Evolutionary conservation across 257 asterid genomes (phyloP), one percentile per base, ranked within the genome.

Genomic region (Nicotiana obtusifolia): DNA sequence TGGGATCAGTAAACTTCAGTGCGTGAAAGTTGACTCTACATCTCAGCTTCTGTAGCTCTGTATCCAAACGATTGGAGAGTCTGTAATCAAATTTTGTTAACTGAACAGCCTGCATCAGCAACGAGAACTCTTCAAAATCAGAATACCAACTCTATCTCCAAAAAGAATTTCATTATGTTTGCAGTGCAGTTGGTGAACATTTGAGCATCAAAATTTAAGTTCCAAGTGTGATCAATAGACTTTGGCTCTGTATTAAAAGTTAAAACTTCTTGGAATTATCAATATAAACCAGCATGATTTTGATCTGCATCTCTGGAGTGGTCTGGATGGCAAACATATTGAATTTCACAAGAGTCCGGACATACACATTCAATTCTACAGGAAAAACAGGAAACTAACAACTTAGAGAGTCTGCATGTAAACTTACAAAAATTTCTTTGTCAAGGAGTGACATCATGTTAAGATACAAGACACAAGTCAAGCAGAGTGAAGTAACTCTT

Each of bases 11-110:
- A 82, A 90, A 93, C 81, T 81, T 91, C 88, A 93, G 82, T 8
- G 91, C 95, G 64, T 91, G 97, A 81, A 91, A 93, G 83, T 93
- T 93, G 68, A 86, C 94, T 86, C 97, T 83, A 61, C 97, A 93
- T 85, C 97, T 87, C 83, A 93, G 87, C 82, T 90, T 93, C 91
- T 93, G 97, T 75, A 93, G 81, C 76, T 89, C 89, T 35, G 54
- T 16, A 15, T 83, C 86, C 71, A 93, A 88, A 41, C 83, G 83
- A 83, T 93, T 93, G 16, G 97, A 89, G 64, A 93, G 86, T 87
- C 97, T 90, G 85, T 87, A 93, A 85, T 93, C 97, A 31, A 89
- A 93, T 89, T 93, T 91, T 1, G 87, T 90, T 77, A 93, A 91
- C 88, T 83, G 89, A 84, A 91, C 91, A 64, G 89, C 95, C 91